Conservation (phyloP, 768 basidiomycete genomes). For the Holtermannia corniformis region DNA sequence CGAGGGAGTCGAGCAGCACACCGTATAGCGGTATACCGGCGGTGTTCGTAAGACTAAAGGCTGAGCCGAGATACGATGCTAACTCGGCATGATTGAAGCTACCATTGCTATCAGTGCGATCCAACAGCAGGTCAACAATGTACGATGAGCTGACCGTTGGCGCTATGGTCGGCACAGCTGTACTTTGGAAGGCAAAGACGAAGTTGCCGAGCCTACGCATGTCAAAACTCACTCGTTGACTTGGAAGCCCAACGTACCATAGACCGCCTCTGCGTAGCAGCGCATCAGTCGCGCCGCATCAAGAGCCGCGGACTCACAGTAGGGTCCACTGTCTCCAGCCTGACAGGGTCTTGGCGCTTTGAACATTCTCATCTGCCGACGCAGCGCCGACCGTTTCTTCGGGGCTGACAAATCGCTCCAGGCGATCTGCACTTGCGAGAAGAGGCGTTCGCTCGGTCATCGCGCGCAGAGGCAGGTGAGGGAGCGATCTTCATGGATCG, state of each 20-base stretch:
- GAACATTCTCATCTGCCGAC: no score
- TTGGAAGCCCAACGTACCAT: not conserved
- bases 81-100: slow-evolving; percentile 38
- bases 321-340: not conserved
- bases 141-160: slow-evolving; percentile 17
- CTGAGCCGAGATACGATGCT: slow-evolving; percentile 32
- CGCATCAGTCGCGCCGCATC: not conserved
- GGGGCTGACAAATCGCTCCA: no score
- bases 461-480: no score
- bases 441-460: no score
- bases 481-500: no score
- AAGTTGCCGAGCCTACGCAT: slow-evolving; percentile 30
- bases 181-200: slow-evolving; percentile 37
- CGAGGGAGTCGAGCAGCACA: slow-evolving; percentile 35
- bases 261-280: not conserved
- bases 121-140: not conserved
- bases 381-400: no score
- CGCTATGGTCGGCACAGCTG: slow-evolving; percentile 36
- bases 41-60: slow-evolving; percentile 31
- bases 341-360: not conserved
- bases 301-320: not conserved
- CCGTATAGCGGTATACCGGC: slow-evolving; percentile 40
- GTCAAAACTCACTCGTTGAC: not conserved
- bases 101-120: slow-evolving; percentile 7
- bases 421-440: no score